phyloP scores from a whole-genome alignment of 2,329 filamentous ascomycete genomes.

The Aspergillus sp. region DNA sequence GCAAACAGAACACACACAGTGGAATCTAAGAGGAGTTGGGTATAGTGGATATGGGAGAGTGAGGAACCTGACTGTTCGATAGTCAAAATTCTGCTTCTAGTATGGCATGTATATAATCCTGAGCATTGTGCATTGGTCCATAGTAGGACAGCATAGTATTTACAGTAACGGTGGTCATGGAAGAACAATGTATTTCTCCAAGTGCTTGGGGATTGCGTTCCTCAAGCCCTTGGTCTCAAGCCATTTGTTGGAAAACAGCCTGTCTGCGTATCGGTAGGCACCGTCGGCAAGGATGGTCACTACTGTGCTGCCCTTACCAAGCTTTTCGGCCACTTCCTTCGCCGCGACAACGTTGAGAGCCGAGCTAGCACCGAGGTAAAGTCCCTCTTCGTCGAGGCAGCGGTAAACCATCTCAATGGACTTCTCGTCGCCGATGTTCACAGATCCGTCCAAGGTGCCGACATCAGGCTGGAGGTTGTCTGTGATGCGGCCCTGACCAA shows the following conservation, averaged over 20 bases:
- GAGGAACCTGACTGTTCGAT: constrained; percentile 48
- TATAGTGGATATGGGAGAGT: constrained; percentile 62
- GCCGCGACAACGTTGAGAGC: constrained; percentile 94
- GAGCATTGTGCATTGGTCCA: constrained; percentile 3
- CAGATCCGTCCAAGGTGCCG: constrained; percentile 75
- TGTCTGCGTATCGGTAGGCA: constrained; percentile 94
- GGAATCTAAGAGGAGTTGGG: constrained; percentile 60
- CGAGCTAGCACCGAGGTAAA: constrained; percentile 93
- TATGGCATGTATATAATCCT: neutral
- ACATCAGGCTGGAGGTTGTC: constrained; percentile 89
- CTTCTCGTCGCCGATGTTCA: constrained; percentile 87
- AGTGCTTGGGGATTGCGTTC: constrained; percentile 74
- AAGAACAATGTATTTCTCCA: constrained; percentile 93
- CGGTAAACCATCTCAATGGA: constrained; percentile 97
- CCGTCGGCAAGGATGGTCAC: constrained; percentile 95
- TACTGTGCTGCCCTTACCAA: constrained; percentile 85
- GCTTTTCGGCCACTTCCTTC: constrained; percentile 85
- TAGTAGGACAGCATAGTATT: constrained; percentile 7
- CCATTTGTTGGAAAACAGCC: constrained; percentile 91
- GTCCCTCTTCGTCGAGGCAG: constrained; percentile 90
- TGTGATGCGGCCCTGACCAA: constrained; percentile 94
- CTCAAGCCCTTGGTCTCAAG: constrained; percentile 80
- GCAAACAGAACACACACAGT: constrained; percentile 50
- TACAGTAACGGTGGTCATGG: constrained; percentile 50
- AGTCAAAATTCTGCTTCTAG: neutral